phyloP scores from a whole-genome alignment of 768 basidiomycete genomes.

The Multifurca ochricompacta region DNA sequence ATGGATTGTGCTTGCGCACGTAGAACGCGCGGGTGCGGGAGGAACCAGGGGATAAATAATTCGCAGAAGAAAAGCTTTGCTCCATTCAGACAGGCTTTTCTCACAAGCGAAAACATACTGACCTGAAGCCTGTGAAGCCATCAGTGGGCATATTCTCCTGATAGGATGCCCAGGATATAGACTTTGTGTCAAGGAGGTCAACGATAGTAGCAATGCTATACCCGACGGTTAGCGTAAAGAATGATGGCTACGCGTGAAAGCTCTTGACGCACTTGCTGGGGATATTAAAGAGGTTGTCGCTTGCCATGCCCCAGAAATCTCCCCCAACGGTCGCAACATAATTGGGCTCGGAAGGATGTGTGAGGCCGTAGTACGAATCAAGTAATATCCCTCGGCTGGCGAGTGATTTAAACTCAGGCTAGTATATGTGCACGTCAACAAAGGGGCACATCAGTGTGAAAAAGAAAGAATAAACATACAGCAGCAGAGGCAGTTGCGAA shows the following conservation, averaged over 20 bases:
- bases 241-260: no score
- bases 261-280: constrained; percentile 4
- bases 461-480: background rate
- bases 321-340: constrained; percentile 9
- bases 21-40: constrained; percentile 45
- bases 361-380: constrained; percentile 3
- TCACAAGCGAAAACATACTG: background rate
- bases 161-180: constrained; percentile 5
- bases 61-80: constrained; percentile 29
- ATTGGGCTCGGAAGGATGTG: constrained; percentile 9
- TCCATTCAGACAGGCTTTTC: background rate
- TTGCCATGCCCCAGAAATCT: constrained; percentile 11
- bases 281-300: constrained; percentile 2
- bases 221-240: background rate
- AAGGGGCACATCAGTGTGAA: no score
- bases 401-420: background rate
- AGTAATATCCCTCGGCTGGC: constrained; percentile 5
- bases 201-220: constrained; percentile 4
- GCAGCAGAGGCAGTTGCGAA: background rate
- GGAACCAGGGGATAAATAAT: constrained; percentile 31
- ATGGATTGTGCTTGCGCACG: constrained; percentile 49
- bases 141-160: constrained; percentile 50
- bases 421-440: background rate
- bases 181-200: background rate
- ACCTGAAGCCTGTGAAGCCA: constrained; percentile 29